These are phyloP conservation scores for Astrephomene gubernaculifera DNA, from an alignment of 139 green algal species.

Conservation along the genomic window DNA sequence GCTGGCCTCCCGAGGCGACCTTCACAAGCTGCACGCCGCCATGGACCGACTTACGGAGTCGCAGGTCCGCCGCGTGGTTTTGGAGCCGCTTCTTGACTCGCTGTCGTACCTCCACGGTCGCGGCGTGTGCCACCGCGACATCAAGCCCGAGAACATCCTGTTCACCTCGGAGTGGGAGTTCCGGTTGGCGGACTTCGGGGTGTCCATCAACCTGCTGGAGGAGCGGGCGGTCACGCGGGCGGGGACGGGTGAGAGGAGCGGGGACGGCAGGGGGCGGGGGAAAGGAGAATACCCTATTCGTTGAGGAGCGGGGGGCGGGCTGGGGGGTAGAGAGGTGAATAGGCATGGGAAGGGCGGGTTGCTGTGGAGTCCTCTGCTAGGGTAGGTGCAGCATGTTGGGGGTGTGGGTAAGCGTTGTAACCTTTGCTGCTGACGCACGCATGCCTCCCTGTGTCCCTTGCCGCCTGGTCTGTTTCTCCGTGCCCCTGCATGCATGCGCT, in stretches of 20 bases:
- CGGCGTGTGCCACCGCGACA: slow-evolving; percentile 28
- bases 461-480: no score
- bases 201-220: slow-evolving; percentile 23
- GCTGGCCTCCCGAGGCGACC: background rate
- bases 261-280: no score
- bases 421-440: no score
- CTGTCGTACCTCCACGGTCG: slow-evolving; percentile 18
- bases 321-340: no score
- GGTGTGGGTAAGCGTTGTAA: no score
- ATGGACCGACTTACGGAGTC: slow-evolving; percentile 2
- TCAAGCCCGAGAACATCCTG: slow-evolving; percentile 42
- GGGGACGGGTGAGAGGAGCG: slow-evolving; percentile 3
- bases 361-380: no score
- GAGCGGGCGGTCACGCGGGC: slow-evolving; percentile 21
- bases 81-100: slow-evolving; percentile 24
- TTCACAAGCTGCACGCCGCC: background rate
- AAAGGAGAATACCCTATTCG: no score
- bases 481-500: no score
- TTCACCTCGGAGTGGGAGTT: slow-evolving; percentile 30
- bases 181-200: slow-evolving; percentile 31
- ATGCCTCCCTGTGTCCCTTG: no score
- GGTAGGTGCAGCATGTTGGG: no score
- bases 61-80: slow-evolving; percentile 1
- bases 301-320: no score
- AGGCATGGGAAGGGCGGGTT: no score